Evolutionary conservation across 169 alveolate genomes (phyloP), one percentile per base, ranked within the genome.

Genomic region (Condylostoma magnum): DNA sequence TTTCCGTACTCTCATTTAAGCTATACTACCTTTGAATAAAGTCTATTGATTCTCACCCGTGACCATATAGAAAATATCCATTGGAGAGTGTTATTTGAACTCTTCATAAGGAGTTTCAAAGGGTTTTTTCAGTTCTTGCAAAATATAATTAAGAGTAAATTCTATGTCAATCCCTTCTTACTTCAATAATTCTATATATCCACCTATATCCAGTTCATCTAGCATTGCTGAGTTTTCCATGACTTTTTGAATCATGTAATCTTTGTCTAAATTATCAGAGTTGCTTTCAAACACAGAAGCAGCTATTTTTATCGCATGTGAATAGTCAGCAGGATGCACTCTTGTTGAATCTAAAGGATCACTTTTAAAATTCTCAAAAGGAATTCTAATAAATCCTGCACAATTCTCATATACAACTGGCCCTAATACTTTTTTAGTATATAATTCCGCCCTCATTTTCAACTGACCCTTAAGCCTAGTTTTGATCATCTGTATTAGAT

Each of bases 31-130:
- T 57, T 75, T 74, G 6, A 76, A 82, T 57, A 58, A 71, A 43
- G 84, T 79, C 48, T 52, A 58, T n/a, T 58, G 56, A 20, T 83
- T 81, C 50, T 89, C 95, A 31, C 85, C 90, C 31, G 83, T 83
- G 46, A 80, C 55, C 72, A 84, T 31, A 67, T 81, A 82, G 63
- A 85, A 81, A 18, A 89, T 67, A 28, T 89, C 84, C 28, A 79
- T 53, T 27, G 60, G 77, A 22, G 15, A 28, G 27, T 55, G 57
- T 34, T 68, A 85, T 33, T 34, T 71, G 44, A 71, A 73, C 31
- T 65, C 46, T 20, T 76, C 74, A 63, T 44, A 50, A 8, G 80
- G 73, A 53, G 73, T 86, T 48, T 65, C 34, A 70, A 80, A 82
- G 1, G 93, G 93, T 18, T 34, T 18, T 8, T 79, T 71, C 15